Evolutionary conservation across 73 alveolate genomes (phyloP).

Genomic region (Tetrahymena thermophila): DNA sequence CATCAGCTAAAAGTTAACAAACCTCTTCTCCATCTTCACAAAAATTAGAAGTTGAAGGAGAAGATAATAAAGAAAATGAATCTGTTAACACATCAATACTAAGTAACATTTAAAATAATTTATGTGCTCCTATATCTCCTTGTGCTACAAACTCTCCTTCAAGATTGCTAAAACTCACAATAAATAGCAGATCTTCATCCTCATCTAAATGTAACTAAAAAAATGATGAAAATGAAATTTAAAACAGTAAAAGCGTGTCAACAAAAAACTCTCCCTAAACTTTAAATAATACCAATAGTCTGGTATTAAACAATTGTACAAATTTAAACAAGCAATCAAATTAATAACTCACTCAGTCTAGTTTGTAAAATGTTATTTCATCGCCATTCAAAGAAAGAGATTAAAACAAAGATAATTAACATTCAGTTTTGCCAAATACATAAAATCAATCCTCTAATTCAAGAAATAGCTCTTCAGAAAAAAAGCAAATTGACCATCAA

Average conservation of each 20-base stretch:
- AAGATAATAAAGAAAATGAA: not conserved
- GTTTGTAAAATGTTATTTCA: not conserved
- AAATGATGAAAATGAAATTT: not conserved
- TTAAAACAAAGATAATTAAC: not conserved
- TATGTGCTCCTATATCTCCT: not conserved
- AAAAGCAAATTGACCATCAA: not conserved
- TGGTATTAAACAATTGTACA: not conserved
- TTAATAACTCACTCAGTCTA: not conserved
- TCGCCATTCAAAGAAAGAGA: not conserved
- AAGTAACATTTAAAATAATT: not conserved
- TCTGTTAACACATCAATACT: not conserved
- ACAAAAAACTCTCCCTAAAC: not conserved
- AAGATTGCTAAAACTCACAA: not conserved
- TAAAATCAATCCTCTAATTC: not conserved
- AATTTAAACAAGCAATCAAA: not conserved
- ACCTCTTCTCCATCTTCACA: not conserved
- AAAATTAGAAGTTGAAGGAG: not conserved
- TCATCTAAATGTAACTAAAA: not conserved
- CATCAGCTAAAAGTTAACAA: not conserved
- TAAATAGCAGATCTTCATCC: not conserved
- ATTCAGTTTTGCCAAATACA: not conserved
- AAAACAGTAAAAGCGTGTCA: not conserved
- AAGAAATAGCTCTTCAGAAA: not conserved
- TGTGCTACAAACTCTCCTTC: not conserved
- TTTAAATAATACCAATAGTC: not conserved